Conservation (phyloP, 2,329 filamentous ascomycete genomes). For the Juglanconis sp. region DNA sequence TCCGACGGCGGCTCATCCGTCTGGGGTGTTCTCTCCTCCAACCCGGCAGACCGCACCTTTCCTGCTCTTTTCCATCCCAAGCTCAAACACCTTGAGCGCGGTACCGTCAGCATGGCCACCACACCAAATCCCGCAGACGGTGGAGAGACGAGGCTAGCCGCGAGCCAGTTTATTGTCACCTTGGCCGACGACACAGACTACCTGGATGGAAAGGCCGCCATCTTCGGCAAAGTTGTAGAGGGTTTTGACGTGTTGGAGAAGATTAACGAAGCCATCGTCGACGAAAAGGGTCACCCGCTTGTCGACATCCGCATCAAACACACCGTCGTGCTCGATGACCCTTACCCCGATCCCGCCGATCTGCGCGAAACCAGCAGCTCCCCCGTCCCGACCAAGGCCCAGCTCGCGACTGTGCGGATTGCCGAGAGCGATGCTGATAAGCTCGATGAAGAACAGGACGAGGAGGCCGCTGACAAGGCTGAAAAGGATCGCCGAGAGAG, state of each 20-base stretch:
- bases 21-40: conserved; percentile 75
- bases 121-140: conserved; percentile 71
- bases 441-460: conserved; percentile 65
- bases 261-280: conserved; percentile 85
- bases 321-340: conserved; percentile 87
- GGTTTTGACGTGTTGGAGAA: conserved; percentile 92
- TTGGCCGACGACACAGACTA: conserved; percentile 86
- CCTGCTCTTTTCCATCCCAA: conserved; percentile 81
- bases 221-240: conserved; percentile 94
- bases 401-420: conserved; percentile 88
- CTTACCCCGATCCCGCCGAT: conserved; percentile 77
- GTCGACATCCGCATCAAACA: conserved; percentile 95
- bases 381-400: conserved; percentile 76
- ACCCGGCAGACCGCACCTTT: conserved; percentile 71
- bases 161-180: conserved; percentile 91
- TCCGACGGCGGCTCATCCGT: conserved; percentile 93
- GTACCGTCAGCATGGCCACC: conserved; percentile 98
- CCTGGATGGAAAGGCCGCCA: conserved; percentile 87
- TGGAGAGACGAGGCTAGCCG: conserved; percentile 72
- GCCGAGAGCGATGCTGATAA: conserved; percentile 78
- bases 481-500: conserved; percentile 81
- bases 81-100: conserved; percentile 82
- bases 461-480: conserved; percentile 66
- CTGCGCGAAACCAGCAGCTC: conserved; percentile 75
- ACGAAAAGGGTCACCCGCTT: conserved; percentile 79